Percentiles rank a stretch among this genome's conserved stretches.
phyloP scores from a whole-genome alignment of 2,329 filamentous ascomycete genomes.

The Sclerotinia minor region DNA sequence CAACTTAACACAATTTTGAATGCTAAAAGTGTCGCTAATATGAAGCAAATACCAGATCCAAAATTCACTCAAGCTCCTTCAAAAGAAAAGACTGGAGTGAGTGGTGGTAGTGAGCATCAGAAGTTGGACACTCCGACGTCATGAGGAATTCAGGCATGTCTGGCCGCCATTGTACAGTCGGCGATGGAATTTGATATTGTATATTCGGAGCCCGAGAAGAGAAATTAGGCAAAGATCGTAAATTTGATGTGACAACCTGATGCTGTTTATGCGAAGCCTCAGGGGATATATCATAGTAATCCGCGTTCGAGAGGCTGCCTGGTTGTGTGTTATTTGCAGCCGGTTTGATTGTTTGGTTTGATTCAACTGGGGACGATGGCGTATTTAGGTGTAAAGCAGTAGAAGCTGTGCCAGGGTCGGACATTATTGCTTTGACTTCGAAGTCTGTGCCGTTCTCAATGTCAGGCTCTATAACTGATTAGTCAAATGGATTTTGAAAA shows the following conservation, averaged over 20 bases:
- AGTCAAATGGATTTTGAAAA: background rate
- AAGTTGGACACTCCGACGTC: background rate
- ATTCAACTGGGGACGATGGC: background rate
- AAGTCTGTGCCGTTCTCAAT: background rate
- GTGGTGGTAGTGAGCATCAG: conserved; percentile 2
- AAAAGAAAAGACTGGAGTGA: background rate
- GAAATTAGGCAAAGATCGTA: background rate
- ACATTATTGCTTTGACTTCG: background rate
- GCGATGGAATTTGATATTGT: background rate
- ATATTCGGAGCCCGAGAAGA: background rate
- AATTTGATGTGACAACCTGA: background rate
- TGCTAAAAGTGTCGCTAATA: no score
- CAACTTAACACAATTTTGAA: no score
- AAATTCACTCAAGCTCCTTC: background rate
- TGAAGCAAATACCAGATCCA: background rate
- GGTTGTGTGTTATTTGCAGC: background rate
- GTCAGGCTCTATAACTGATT: conserved; percentile 3
- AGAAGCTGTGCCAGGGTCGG: background rate
- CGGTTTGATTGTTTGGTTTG: background rate
- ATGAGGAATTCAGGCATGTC: background rate
- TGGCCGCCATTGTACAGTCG: background rate
- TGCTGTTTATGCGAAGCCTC: background rate
- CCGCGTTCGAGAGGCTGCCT: background rate
- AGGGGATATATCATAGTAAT: no score
- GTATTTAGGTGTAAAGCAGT: background rate